A percentile compares a stretch with the other conserved stretches of the same genome.
phyloP scores from a whole-genome alignment of 805 yeast species.

The Hanseniaspora taiwanica region DNA sequence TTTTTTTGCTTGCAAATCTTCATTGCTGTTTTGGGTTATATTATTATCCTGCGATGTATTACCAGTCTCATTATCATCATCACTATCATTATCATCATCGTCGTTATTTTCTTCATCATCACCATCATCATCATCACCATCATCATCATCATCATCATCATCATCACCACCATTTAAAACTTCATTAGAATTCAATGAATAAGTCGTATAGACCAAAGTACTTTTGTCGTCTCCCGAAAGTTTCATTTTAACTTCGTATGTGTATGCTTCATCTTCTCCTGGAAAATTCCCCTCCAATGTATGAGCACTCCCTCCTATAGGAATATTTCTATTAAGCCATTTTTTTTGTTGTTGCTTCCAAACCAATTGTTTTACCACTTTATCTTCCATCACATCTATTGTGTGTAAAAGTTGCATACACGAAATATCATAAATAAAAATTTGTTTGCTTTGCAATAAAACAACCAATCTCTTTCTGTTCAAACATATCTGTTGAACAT shows the following conservation, averaged over 20 bases:
- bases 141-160: too few relatives aligned
- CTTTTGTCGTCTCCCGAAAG: neutral
- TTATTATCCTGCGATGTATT: too few relatives aligned
- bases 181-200: neutral
- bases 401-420: conserved; percentile 74
- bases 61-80: too few relatives aligned
- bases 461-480: conserved; percentile 76
- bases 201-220: neutral
- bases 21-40: neutral
- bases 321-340: neutral
- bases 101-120: neutral
- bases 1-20: conserved; percentile 1
- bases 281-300: neutral
- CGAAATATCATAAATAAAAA: conserved; percentile 79
- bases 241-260: neutral
- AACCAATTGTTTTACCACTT: conserved; percentile 2
- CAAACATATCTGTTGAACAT: conserved; percentile 57
- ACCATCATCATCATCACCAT: too few relatives aligned
- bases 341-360: neutral
- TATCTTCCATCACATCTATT: conserved; percentile 31
- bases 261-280: neutral
- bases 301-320: neutral
- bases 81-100: too few relatives aligned
- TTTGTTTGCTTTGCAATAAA: conserved; percentile 56
- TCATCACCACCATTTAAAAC: neutral